These are phyloP conservation scores for Solanum chacoense DNA, from an alignment of 305 asterid genomes.

Conservation along the genomic window DNA sequence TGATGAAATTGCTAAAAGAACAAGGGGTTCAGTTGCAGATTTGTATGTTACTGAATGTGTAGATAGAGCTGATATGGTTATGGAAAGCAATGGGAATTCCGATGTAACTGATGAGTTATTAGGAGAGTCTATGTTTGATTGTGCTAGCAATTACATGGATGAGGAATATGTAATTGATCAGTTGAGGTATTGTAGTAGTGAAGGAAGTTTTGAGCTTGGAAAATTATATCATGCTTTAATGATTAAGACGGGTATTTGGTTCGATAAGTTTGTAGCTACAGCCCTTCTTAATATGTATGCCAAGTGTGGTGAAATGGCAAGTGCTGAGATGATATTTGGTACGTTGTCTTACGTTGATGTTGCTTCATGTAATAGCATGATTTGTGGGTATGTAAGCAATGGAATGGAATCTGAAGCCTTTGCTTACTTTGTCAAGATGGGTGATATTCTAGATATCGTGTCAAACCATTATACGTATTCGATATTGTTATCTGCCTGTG, in stretches of 20 bases:
- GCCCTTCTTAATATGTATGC: slow-evolving; percentile 15
- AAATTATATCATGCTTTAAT: slow-evolving; percentile 3
- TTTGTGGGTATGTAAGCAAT: slow-evolving; percentile 11
- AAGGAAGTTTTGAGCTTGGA: slow-evolving; percentile 13
- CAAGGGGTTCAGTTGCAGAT: background rate
- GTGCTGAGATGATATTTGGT: slow-evolving; percentile 3
- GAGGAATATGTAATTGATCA: background rate
- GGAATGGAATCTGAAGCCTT: slow-evolving; percentile 4
- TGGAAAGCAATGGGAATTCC: background rate
- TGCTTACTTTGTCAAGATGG: slow-evolving; percentile 2
- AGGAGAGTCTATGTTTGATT: background rate
- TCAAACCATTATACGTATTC: slow-evolving; percentile 15
- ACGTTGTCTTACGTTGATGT: slow-evolving; percentile 1
- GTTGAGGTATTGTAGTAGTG: background rate
- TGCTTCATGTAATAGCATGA: slow-evolving; percentile 17
- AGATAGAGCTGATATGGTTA: background rate
- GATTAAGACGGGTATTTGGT: slow-evolving; percentile 6
- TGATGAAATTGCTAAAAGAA: slow-evolving; percentile 6
- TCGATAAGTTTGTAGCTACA: slow-evolving; percentile 13
- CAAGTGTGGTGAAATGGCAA: slow-evolving; percentile 6
- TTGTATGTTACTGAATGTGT: background rate
- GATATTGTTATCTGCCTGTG: slow-evolving; percentile 8
- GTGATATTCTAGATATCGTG: background rate
- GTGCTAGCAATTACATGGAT: background rate
- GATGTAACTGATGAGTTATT: background rate